Base-by-base conservation (phyloP, 306 rosid genomes). In the Benincasa hispida region DNA sequence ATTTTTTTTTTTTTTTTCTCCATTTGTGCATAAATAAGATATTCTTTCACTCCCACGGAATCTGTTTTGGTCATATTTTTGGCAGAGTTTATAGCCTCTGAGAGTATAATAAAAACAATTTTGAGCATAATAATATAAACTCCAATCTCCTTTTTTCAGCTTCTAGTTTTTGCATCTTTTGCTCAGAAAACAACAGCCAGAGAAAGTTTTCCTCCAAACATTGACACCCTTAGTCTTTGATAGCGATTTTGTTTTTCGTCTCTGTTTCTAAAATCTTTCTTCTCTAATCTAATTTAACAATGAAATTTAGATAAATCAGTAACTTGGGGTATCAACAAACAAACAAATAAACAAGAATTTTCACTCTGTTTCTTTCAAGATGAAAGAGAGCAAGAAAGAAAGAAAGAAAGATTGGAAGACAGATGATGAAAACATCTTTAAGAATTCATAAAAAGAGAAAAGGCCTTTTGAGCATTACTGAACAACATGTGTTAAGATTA, bases 381-480 rank as follows among this genome's bases (percentile, higher is more conserved):
- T 37, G 0, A 54, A 2, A 82, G 30, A 24, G 4, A n/a, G 19
- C 25, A 11, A 50, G 5, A 81, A 2, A 14, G n/a, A n/a, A 19
- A 57, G 37, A 50, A 39, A 30, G 58, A 25, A 9, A 27, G 21
- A 37, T 42, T 5, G 12, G 2, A 66, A 39, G 45, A 32, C 27
- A 51, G 7, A 51, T 45, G 51, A 45, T 2, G 19, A 30, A 22
- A 27, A 17, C 32, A 73, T 50, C 14, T 32, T 32, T 9, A 41
- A 9, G 47, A 41, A 6, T 28, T 81, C 78, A 84, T 18, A 83
- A 81, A 27, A 78, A 81, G 61, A 88, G 76, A 77, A 74, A 81
- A 62, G 85, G 78, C 30, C 3, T 69, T 59, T 27, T 83, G 28
- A 53, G 51, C 73, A 21, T 63, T 77, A 37, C 32, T 1, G 87